Base-by-base conservation (phyloP, 192 early-diverging fungal species). In the Geosiphon pyriformis region DNA sequence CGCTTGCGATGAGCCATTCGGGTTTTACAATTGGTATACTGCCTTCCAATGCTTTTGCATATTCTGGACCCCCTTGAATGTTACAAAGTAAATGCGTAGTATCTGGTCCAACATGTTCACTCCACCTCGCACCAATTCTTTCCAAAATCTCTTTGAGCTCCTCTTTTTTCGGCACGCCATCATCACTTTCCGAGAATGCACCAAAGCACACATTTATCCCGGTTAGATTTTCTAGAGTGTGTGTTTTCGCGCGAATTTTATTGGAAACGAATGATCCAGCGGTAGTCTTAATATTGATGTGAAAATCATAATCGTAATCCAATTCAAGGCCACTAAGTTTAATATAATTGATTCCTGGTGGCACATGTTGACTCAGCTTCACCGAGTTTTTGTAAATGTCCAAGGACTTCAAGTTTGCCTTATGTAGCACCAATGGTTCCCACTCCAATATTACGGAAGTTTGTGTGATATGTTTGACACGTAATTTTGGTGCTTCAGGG, bases 121-220 rank as follows among this genome's bases (percentile, higher is more conserved):
- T 86, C 84, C 89, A 96, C 32, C 74, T 85, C 32, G 94, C 95
- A 37, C 93, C 93, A 63, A 98, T 94, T 51, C 90, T 84, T 34
- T 80, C 78, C 31, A 97, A 59, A 1, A 87, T 69, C 32, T 83
- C 85, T 68, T 92, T 90, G 63, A 98, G 81, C 46, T 85, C 81
- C 42, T 85, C 85, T 26, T 89, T 73, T 23, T 91, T 92, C 11
- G 80, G 80, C 58, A 70, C 12, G 0, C 63, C 72, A 30, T 56
- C 42, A 35, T 89, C 87, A 22, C 82, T 78, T 62, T 91, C 89
- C 22, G 74, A 67, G 72, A 96, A 93, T 3, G 81, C 83, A 33
- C 97, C 97, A 82, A 99, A 99, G 71, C 90, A 91, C 25, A 97
- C 90, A 67, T 90, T 84, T 64, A 97, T 93, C 18, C 97, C 97